These are phyloP conservation scores for Cryptosporidium viatorum DNA, from an alignment of 169 alveolate genomes.

Conservation along the genomic window DNA sequence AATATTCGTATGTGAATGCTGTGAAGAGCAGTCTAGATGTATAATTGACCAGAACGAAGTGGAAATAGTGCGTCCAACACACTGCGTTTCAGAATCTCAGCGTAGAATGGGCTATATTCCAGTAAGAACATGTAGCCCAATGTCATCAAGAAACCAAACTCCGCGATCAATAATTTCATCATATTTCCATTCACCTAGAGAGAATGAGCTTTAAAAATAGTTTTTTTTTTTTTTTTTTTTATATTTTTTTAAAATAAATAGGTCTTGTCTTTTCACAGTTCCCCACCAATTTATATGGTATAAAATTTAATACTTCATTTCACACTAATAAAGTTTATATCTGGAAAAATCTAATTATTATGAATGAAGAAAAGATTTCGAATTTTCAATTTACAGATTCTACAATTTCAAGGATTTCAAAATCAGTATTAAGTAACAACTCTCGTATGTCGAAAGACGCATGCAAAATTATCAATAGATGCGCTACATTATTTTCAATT, in stretches of 20 bases:
- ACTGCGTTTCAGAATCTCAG: conserved; percentile 16
- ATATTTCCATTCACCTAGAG: conserved; percentile 42
- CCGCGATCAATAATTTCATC: conserved; percentile 56
- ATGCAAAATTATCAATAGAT: conserved; percentile 27
- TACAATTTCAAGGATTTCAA: conserved; percentile 22
- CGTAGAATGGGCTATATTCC: conserved; percentile 73
- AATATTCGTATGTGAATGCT: conserved; percentile 33
- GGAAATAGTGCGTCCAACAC: conserved; percentile 51
- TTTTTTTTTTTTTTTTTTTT: background rate
- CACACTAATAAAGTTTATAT: background rate
- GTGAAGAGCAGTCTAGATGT: conserved; percentile 45
- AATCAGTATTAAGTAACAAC: conserved; percentile 3
- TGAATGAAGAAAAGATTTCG: background rate
- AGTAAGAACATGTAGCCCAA: conserved; percentile 48
- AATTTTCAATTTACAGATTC: conserved; percentile 22
- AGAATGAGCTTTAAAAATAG: background rate
- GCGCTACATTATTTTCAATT: conserved; percentile 53
- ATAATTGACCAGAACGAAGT: conserved; percentile 67
- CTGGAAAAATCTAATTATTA: background rate
- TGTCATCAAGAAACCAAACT: conserved; percentile 67
- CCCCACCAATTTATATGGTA: background rate
- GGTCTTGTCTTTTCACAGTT: conserved; percentile 9
- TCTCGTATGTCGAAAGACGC: conserved; percentile 29
- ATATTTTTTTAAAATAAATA: background rate
- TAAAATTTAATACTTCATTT: background rate